Base-by-base conservation (phyloP, 164 flowering plant genomes). In the Berberis thunbergii region DNA sequence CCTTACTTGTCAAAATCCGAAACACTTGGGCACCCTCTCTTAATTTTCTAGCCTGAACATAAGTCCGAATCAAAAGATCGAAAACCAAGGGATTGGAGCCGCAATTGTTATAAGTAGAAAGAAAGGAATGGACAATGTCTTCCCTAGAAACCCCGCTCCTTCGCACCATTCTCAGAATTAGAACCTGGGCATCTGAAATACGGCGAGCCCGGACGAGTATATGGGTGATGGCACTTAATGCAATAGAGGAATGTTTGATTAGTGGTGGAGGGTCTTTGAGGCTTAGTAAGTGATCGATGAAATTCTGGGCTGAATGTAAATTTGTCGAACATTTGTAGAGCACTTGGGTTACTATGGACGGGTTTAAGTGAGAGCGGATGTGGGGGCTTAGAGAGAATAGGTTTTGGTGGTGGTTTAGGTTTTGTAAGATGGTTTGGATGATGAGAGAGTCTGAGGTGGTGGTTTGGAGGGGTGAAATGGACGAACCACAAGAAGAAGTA, bases 31-130 rank as follows among this genome's bases (percentile, higher is more conserved):
- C 61, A n/a, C 75, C 83, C 57, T 84, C 96, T 63, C 91, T 79
- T 41, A 89, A 53, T 78, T 83, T 89, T 77, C 84, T 83, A 67
- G 89, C 90, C 59, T 92, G 96, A 68, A 89, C 95, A 66, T 83
- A 92, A 72, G 89, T 89, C 77, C 86, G 84, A 55, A 89, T 67
- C 75, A 92, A 72, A 69, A 92, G 78, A 87, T 89, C 96, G 73
- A 86, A 86, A 46, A 80, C 87, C 62, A 64, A 11, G 39, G 63
- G 56, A 72, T 54, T 80, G 41, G 85, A 83, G 61, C 86, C 79
- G 48, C 83, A 81, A 43, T 62, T 45, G 2, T 54, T 48, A 73
- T 61, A 72, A 8, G 77, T 79, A 42, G 72, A 77, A 41, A 82
- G 45, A 65, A 91, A 67, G 0, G 84, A 75, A n/a, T 83, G 86